Evolutionary conservation across 331 rosid genomes (phyloP).

Genomic region (Acacia concinna): DNA sequence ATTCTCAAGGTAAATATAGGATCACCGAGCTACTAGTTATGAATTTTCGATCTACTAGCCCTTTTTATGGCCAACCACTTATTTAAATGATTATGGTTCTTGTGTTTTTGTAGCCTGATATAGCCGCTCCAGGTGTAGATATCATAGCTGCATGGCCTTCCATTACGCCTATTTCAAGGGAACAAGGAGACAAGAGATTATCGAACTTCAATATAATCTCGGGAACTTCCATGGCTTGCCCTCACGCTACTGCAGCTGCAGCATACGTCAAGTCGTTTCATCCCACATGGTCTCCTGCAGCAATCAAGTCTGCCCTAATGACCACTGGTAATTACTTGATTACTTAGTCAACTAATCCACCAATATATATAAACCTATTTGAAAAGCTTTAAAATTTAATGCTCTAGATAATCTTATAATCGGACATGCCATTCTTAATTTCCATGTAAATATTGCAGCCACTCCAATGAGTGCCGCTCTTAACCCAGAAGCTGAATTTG

Average conservation of each 20-base stretch:
- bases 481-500: slow-evolving; percentile 36
- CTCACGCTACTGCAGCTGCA: slow-evolving; percentile 14
- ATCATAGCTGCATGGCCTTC: slow-evolving; percentile 39
- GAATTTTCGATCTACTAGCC: background rate
- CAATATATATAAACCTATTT: background rate
- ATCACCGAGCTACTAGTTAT: background rate
- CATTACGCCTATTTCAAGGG: background rate
- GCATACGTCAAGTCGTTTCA: slow-evolving; percentile 27
- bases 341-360: background rate
- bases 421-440: too few relatives aligned
- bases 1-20: slow-evolving; percentile 36
- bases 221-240: slow-evolving; percentile 32
- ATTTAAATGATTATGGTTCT: too few relatives aligned
- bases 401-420: background rate
- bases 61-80: too few relatives aligned
- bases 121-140: slow-evolving; percentile 34
- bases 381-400: background rate
- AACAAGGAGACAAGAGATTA: background rate
- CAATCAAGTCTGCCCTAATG: slow-evolving; percentile 22
- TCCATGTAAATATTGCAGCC: slow-evolving; percentile 8
- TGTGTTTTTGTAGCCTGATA: slow-evolving; percentile 27
- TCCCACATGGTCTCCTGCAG: slow-evolving; percentile 24
- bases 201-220: background rate
- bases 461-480: slow-evolving; percentile 27
- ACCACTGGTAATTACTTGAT: slow-evolving; percentile 4